phyloP scores from a whole-genome alignment of 2,329 filamentous ascomycete genomes.

The Aspergillus neotritici region DNA sequence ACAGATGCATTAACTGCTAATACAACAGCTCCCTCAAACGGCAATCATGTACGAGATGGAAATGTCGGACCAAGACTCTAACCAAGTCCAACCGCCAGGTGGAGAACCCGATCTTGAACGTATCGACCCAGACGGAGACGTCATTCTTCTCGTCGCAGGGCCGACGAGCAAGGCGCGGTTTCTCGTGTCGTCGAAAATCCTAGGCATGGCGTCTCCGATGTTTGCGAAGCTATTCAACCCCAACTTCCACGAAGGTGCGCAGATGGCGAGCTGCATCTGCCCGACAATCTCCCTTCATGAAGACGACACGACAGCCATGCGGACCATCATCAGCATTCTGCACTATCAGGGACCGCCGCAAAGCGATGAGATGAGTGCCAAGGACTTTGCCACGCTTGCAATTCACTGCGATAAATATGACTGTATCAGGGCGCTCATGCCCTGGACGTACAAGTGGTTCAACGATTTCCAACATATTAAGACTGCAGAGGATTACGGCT shows the following conservation, averaged over 20 bases:
- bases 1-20: too few species aligned
- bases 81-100: neutral
- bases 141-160: slow-evolving; percentile 1
- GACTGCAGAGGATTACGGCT: neutral
- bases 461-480: neutral
- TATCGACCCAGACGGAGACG: slow-evolving; percentile 2
- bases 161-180: neutral
- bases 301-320: slow-evolving; percentile 3
- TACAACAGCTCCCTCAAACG: too few species aligned
- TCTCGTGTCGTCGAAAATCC: slow-evolving; percentile 7
- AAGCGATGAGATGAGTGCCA: neutral
- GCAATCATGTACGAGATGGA: too few species aligned
- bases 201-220: slow-evolving; percentile 1
- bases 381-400: neutral
- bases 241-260: neutral
- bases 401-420: slow-evolving; percentile 6
- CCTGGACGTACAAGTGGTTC: slow-evolving; percentile 4
- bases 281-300: slow-evolving; percentile 2
- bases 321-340: neutral
- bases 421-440: neutral
- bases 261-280: neutral
- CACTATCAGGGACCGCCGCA: slow-evolving; percentile 1
- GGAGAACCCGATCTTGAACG: neutral
- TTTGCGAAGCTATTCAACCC: slow-evolving; percentile 1
- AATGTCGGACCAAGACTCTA: neutral